Evolutionary conservation across 805 yeast genomes (phyloP), one percentile per base, ranked within the genome.

Genomic region (Maudiozyma serrabonitensis): DNA sequence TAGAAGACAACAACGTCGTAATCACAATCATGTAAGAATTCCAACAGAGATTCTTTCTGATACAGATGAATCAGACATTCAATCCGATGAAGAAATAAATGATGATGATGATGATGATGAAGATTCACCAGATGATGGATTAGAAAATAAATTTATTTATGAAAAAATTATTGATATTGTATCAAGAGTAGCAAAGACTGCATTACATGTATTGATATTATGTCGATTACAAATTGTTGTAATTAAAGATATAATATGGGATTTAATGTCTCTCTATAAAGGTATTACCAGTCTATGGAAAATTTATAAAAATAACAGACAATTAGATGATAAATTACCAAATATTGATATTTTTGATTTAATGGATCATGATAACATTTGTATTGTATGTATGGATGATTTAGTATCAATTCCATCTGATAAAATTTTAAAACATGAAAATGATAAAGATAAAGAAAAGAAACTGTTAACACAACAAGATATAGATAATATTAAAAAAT

Each of bases 361-460:
- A 49, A 73, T 59, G 21, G 90, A 86, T 43, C 81, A 78, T 54
- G 84, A 82, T 51, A 68, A 71, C 62, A 62, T 86, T 25, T 85
- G 99, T 68, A 88, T 88, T 53, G 84, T 91, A 40, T 91, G 99
- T 68, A 80, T 95, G 57, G 98, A 93, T 56, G 95, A 87, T 53
- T 84, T 91, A 91, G 64, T 72, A 6, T 61, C 80, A 4, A 40
- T 47, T 7, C 38, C 47, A 25, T 42, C 46, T 8, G 40, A 32
- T 12, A 45, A 45, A 31, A 25, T 28, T 3, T 44, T 28, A 6
- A 46, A 35, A 26, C 18, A 15, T 19, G 34, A 46, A 28, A 26
- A 42, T 12, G 45, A 41, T 4, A 16, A 15, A 9, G 32, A 43
- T 34, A 34, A 41, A 31, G 26, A 31, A 5, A 23, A 26, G 15